phyloP scores from a whole-genome alignment of 495 filamentous ascomycete genomes.

The Aspergillus funiculosus region DNA sequence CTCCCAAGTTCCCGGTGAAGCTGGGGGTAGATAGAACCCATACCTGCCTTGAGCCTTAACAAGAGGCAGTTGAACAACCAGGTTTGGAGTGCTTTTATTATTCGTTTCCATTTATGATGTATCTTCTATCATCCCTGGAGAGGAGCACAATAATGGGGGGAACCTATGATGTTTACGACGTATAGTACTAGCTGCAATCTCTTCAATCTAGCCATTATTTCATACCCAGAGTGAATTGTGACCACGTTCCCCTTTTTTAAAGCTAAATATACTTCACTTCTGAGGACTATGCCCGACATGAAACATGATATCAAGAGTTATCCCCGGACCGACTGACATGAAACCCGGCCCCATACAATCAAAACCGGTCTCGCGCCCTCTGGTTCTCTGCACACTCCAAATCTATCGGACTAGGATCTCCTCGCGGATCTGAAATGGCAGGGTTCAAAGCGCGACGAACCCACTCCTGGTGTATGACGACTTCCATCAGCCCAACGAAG shows the following conservation, averaged over 20 bases:
- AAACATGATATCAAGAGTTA: background rate
- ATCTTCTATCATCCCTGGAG: conserved; percentile 2
- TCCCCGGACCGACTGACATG: background rate
- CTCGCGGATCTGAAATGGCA: conserved; percentile 23
- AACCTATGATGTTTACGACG: conserved; percentile 7
- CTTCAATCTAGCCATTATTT: conserved; percentile 1
- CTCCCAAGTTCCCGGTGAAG: conserved; percentile 18
- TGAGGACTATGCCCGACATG: background rate
- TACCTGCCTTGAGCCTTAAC: background rate
- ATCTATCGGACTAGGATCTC: conserved; percentile 24
- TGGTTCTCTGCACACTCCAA: conserved; percentile 26
- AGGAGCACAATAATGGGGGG: background rate
- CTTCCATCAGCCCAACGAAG: background rate
- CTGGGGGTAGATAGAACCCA: conserved; percentile 1
- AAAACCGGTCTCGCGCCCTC: conserved; percentile 12
- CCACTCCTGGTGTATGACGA: conserved; percentile 22
- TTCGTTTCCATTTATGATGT: background rate
- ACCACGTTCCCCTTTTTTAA: background rate
- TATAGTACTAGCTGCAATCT: conserved; percentile 3
- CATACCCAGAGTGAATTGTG: background rate
- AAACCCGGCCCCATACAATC: background rate
- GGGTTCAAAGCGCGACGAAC: conserved; percentile 25
- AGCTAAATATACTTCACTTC: background rate
- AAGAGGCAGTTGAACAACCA: background rate
- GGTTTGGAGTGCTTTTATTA: background rate